Conservation (phyloP, 192 early-diverging fungal genomes). For the Pilobolus umbonatus region DNA sequence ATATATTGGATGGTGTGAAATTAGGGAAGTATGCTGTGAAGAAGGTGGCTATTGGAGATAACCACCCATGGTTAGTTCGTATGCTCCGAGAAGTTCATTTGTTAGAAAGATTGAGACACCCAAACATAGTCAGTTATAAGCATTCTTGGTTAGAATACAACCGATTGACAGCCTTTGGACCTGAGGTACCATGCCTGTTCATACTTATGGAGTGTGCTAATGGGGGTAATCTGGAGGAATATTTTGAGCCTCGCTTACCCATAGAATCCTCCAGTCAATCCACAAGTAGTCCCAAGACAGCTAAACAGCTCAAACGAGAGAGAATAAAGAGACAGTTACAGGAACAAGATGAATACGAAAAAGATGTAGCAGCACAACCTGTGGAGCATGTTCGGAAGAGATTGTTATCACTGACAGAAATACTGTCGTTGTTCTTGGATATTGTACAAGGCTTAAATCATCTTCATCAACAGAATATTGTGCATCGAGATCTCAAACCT, state of each 20-base stretch:
- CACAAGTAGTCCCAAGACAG: neutral
- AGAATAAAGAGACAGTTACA: slow-evolving; percentile 18
- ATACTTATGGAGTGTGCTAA: slow-evolving; percentile 95
- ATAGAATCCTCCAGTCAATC: neutral
- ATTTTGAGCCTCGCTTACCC: slow-evolving; percentile 50
- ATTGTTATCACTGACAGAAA: slow-evolving; percentile 57
- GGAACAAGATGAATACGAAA: slow-evolving; percentile 19
- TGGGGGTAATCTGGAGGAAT: slow-evolving; percentile 95
- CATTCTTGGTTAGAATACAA: slow-evolving; percentile 93
- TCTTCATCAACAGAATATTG: slow-evolving; percentile 81
- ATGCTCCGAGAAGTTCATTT: slow-evolving; percentile 94
- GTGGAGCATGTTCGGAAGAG: slow-evolving; percentile 24
- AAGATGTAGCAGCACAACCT: neutral
- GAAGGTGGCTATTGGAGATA: slow-evolving; percentile 88
- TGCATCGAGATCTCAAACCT: slow-evolving; percentile 94
- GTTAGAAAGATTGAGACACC: slow-evolving; percentile 83
- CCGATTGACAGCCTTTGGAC: slow-evolving; percentile 69
- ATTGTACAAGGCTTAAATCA: slow-evolving; percentile 88
- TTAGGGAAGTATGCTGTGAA: slow-evolving; percentile 91
- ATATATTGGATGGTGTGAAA: slow-evolving; percentile 65
- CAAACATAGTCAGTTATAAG: slow-evolving; percentile 93
- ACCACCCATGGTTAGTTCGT: slow-evolving; percentile 83
- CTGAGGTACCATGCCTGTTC: slow-evolving; percentile 88
- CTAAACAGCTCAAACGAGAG: slow-evolving; percentile 26
- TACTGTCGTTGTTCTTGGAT: slow-evolving; percentile 86